These are phyloP conservation scores for Colletotrichum sojae DNA, from an alignment of 2,329 filamentous ascomycete genomes.

Conservation along the genomic window DNA sequence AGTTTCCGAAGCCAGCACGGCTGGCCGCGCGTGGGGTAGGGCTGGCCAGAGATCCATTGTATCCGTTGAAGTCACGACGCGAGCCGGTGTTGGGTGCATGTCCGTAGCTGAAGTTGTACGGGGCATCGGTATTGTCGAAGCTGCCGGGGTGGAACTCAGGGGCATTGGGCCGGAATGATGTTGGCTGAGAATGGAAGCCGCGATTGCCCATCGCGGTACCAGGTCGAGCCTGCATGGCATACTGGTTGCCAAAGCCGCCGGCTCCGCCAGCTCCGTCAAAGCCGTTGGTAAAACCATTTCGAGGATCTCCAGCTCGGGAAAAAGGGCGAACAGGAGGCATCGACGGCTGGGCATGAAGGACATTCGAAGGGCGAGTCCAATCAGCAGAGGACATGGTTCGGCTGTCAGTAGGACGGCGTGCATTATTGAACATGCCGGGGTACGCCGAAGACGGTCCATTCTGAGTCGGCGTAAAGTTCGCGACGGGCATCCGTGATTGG, in stretches of 20 bases:
- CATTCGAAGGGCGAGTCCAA: constrained; percentile 30
- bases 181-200: constrained; percentile 9
- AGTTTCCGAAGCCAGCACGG: constrained; percentile 13
- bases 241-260: background rate
- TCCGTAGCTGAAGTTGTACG: constrained; percentile 25
- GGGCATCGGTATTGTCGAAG: constrained; percentile 23
- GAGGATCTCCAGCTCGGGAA: constrained; percentile 22
- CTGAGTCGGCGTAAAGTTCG: constrained; percentile 1
- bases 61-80: constrained; percentile 29
- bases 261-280: constrained; percentile 15
- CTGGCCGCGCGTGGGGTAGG: constrained; percentile 31
- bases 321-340: constrained; percentile 12
- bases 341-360: constrained; percentile 3
- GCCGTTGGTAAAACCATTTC: constrained; percentile 7
- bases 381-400: constrained; percentile 32
- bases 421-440: constrained; percentile 24
- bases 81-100: constrained; percentile 15
- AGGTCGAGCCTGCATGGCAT: constrained; percentile 25
- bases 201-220: constrained; percentile 36
- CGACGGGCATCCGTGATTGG: background rate
- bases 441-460: constrained; percentile 22
- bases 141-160: constrained; percentile 50
- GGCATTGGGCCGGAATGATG: constrained; percentile 51
- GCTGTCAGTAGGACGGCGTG: constrained; percentile 24
- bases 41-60: constrained; percentile 22